Evolutionary conservation across 1,139 yeast species (phyloP), one percentile per base, ranked within the genome.

Genomic region (Yamadazyma friedrichii): DNA sequence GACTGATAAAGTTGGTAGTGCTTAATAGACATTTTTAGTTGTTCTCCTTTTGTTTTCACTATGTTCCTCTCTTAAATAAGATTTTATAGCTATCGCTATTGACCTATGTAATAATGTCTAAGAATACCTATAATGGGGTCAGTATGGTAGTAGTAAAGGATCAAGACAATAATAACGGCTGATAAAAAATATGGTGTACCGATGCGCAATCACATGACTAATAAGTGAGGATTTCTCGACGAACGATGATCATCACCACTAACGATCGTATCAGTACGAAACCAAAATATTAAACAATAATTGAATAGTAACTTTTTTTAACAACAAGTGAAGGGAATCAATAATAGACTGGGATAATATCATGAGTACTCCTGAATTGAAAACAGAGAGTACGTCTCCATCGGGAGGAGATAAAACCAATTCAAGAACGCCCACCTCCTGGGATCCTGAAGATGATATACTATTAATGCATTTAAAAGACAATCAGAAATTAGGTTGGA

Each of bases 391-490:
- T 35, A 36, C 28, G n/a, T 38, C 41, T 3, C 39, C 39, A 11
- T 5, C 15, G 6, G 33, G 20, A 17, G 29, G 32, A 8, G 43
- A 33, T 22, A 35, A 39, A 22, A 31, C 32, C 8, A 17, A 38
- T 28, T 56, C 67, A 36, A 55, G 78, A 47, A 80, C 84, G 6
- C 87, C 87, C 9, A 79, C 86, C 1, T 80, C 88, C 0, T 83
- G 91, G 91, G 86, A 82, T 51, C 82, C 87, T 2, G 82, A 80
- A 53, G 89, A 83, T 57, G 91, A 84, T 54, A 64, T 79, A 31
- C 64, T 82, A 35, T 64, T 84, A 44, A 76, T 85, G 68, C 86
- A 82, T 58, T 65, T 84, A 53, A 83, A 84, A 56, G 91, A 84
- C 58, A 77, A 75, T 43, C 84, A 80, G 55, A 82, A 82, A 54